Evolutionary conservation across 805 yeast species (phyloP).

Genomic region (Starmerella roubikii): DNA sequence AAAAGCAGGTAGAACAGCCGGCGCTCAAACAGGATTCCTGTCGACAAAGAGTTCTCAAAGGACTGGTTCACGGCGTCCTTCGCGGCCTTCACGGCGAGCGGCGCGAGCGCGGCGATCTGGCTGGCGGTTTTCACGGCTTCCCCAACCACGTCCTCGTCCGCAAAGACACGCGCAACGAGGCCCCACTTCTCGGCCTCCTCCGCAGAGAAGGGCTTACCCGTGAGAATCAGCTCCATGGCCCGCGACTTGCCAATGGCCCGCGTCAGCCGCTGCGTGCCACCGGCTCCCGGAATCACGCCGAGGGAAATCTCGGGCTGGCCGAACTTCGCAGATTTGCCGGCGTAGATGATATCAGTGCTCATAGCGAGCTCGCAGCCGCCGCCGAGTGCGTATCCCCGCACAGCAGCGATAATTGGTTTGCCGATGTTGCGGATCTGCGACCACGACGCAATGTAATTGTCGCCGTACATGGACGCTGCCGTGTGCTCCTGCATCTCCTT

Average conservation of each 20-base stretch:
- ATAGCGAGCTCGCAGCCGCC: conserved; percentile 47
- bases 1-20: conserved; percentile 34
- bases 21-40: conserved; percentile 34
- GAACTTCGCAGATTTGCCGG: conserved; percentile 35
- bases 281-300: conserved; percentile 40
- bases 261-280: conserved; percentile 41
- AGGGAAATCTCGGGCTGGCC: conserved; percentile 45
- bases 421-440: conserved; percentile 27
- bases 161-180: conserved; percentile 32
- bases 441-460: conserved; percentile 32
- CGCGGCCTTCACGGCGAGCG: conserved; percentile 34
- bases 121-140: conserved; percentile 35
- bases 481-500: conserved; percentile 35
- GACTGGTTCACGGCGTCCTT: conserved; percentile 35
- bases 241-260: conserved; percentile 37
- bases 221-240: conserved; percentile 37
- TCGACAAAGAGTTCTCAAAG: conserved; percentile 27
- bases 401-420: conserved; percentile 43
- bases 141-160: conserved; percentile 30
- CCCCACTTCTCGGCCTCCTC: conserved; percentile 38
- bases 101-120: conserved; percentile 31
- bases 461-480: conserved; percentile 27
- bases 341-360: conserved; percentile 39
- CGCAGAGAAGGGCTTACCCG: conserved; percentile 35
- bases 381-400: conserved; percentile 42